Evolutionary conservation across 257 asterid species (phyloP).

Genomic region (Solanum chmielewskii): DNA sequence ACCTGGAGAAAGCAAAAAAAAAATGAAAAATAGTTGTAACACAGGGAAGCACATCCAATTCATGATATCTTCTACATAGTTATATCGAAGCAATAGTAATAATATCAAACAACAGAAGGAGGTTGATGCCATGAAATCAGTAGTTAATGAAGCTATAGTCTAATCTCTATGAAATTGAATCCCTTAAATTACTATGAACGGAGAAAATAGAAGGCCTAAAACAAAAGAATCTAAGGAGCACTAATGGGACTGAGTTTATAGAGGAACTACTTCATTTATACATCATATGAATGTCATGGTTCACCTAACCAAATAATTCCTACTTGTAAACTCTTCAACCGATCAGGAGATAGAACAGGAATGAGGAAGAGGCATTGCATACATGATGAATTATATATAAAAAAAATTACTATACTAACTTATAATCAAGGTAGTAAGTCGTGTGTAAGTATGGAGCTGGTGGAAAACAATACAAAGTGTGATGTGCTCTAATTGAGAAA

Average conservation of each 20-base stretch:
- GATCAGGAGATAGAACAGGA: neutral
- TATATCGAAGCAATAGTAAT: neutral
- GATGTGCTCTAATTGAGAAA: neutral
- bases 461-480: neutral
- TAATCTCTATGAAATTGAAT: neutral
- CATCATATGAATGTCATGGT: neutral
- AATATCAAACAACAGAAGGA: neutral
- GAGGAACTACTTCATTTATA: neutral
- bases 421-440: neutral
- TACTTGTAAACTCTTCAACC: neutral
- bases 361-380: neutral
- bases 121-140: neutral
- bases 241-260: neutral
- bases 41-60: neutral
- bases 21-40: neutral
- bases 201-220: neutral
- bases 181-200: neutral
- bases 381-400: neutral
- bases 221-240: neutral
- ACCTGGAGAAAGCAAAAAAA: slow-evolving; percentile 37
- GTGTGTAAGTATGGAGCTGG: neutral
- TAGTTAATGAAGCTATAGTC: neutral
- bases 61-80: neutral
- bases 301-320: neutral
- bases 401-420: neutral